Evolutionary conservation across 2,329 filamentous ascomycete species (phyloP), one percentile per base, ranked within the genome.

Genomic region (Dothistroma pini): DNA sequence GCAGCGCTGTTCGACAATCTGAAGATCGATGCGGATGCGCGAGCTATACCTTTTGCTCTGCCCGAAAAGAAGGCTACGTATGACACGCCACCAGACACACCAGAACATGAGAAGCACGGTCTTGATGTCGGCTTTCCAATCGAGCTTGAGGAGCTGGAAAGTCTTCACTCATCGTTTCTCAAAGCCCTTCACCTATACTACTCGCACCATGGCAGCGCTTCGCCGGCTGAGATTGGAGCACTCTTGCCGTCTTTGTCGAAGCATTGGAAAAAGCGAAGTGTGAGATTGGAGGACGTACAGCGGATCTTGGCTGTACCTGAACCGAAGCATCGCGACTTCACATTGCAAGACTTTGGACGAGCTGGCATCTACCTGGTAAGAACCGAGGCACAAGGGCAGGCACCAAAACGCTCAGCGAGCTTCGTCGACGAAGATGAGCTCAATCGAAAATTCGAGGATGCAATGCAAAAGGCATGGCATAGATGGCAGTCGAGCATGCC

Each of bases 371-470:
- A 67, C 41, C 61, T 72, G 12, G 54, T 52, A 7, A 58, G 65
- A 55, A 32, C 58, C 3, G 55, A 65, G 35, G 51, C 66, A 5
- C 61, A 62, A 49, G 68, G 64, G 11, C 62, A 65, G 19, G 56
- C 59, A 9, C 29, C 59, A 21, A 68, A 67, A 44, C 64, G 68
- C 12, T 56, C 66, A 21, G 57, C 62, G 8, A 70, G 64, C 58
- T 72, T 68, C 59, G 67, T 74, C 52, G 69, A 74, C 38, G 70
- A 72, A 57, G 66, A 66, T n/a, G 75, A 74, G 2, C 69, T 84
- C 41, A 83, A 82, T 47, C 72, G 74, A 21, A 72, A 75, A 47
- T 86, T 86, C 66, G 80, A 82, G 63, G 70, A 76, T 16, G 75
- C 76, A 12, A 65, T 85, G 49, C 75, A 79, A 51, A 66, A 74